Base-by-base conservation (phyloP, 441 rosid genomes). In the Gossypium davidsonii region DNA sequence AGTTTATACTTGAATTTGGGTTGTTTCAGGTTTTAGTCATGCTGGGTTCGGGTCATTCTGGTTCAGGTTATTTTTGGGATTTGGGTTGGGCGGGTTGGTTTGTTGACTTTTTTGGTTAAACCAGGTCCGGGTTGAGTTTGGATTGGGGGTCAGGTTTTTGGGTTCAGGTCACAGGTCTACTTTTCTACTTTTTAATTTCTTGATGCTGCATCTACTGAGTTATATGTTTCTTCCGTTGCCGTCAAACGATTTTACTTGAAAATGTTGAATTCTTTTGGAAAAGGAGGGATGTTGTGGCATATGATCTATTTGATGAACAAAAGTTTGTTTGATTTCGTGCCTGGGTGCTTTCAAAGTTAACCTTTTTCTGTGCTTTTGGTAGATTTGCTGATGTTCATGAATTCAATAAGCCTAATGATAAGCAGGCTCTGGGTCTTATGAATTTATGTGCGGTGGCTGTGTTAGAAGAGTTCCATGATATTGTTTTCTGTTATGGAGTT, bases 361-460 rank as follows among this genome's bases (percentile, higher is more conserved):
- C 14, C 4, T 58, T 42, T 15, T 72, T 28, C 46, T 58, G 34
- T 88, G 62, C 66, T 85, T 82, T 71, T 82, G 84, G 64, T 83
- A 92, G 98, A 86, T 95, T 95, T 87, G 84, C 91, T 70, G 91
- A 91, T 42, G 85, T 86, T 86, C 97, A 93, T 80, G 90, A 84
- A 76, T 93, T 95, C 85, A 90, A 86, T 83, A 92, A 90, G 88
- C 97, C 98, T 71, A 91, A 91, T 53, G 94, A 91, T 83, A 87
- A 77, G 86, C 86, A 82, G 79, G 98, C 98, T 81, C 82, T 95
- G 87, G 87, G 87, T 78, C 96, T 93, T 74, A 95, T 95, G 99
- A 91, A 92, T 87, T 83, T 89, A 70, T 93, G 99, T 75, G 95
- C 98, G 70, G 81, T 81, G 78, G 92, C 90, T 71, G 86, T 91